Percentiles rank a stretch among this genome's conserved stretches.
Conservation (phyloP, 495 filamentous ascomycete genomes). For the Evansstolkia leycettana region DNA sequence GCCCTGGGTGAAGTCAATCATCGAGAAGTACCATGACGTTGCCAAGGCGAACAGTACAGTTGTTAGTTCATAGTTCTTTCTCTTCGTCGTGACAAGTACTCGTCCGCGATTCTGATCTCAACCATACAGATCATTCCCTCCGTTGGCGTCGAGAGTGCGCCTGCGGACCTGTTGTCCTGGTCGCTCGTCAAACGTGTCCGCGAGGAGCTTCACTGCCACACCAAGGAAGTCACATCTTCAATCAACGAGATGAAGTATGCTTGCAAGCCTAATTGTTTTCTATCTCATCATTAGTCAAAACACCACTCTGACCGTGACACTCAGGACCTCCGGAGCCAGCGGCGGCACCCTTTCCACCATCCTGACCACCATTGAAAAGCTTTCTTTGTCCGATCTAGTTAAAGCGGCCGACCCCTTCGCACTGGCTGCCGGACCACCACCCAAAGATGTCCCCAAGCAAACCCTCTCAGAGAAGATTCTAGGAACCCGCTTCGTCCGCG, state of each 20-base stretch:
- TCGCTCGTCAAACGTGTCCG: slow-evolving; percentile 53
- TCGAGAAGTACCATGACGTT: slow-evolving; percentile 63
- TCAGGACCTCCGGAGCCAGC: slow-evolving; percentile 42
- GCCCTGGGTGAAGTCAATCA: slow-evolving; percentile 67
- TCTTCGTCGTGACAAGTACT: not conserved
- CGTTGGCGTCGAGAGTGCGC: slow-evolving; percentile 75
- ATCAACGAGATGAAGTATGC: slow-evolving; percentile 50
- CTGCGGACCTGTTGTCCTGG: slow-evolving; percentile 69
- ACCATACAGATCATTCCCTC: slow-evolving; percentile 65
- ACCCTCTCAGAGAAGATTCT: slow-evolving; percentile 33
- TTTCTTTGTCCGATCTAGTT: slow-evolving; percentile 42
- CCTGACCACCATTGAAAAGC: slow-evolving; percentile 50
- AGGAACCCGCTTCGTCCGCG: slow-evolving; percentile 48
- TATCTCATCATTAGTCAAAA: slow-evolving; percentile 1
- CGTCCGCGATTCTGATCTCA: slow-evolving; percentile 12
- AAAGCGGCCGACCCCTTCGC: slow-evolving; percentile 49
- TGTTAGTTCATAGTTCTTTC: slow-evolving; percentile 34
- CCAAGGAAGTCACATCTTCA: slow-evolving; percentile 45
- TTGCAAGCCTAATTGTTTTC: not conserved
- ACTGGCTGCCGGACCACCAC: slow-evolving; percentile 47
- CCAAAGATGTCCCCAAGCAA: slow-evolving; percentile 20
- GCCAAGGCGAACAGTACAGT: slow-evolving; percentile 69
- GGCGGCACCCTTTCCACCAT: slow-evolving; percentile 63
- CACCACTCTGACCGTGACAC: not conserved
- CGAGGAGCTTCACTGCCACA: slow-evolving; percentile 41